A percentile compares a stretch with the other conserved stretches of the same genome.
Conservation (phyloP, 441 rosid species). For the Melastoma candidum region DNA sequence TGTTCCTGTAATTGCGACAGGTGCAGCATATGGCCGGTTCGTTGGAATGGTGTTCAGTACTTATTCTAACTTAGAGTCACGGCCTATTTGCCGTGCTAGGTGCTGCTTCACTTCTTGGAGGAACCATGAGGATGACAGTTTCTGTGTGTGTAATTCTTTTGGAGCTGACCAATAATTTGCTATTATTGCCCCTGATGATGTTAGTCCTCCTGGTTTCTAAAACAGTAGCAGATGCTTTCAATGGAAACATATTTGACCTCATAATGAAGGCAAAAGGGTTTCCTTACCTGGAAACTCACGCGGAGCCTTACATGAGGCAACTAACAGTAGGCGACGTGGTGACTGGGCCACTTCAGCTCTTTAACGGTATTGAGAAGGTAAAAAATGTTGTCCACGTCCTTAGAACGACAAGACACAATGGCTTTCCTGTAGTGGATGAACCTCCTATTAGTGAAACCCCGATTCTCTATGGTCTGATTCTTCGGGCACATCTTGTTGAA, state of each 20-base stretch:
- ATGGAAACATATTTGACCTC: slow-evolving; percentile 59
- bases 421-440: slow-evolving; percentile 69
- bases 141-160: slow-evolving; percentile 76
- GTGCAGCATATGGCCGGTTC: slow-evolving; percentile 73
- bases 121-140: slow-evolving; percentile 84
- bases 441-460: slow-evolving; percentile 34
- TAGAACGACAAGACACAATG: slow-evolving; percentile 57
- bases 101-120: slow-evolving; percentile 85
- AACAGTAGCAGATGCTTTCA: slow-evolving; percentile 79
- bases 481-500: slow-evolving; percentile 62
- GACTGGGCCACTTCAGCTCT: slow-evolving; percentile 62
- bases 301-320: slow-evolving; percentile 86
- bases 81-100: slow-evolving; percentile 85
- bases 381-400: slow-evolving; percentile 61
- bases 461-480: slow-evolving; percentile 58
- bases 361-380: slow-evolving; percentile 60
- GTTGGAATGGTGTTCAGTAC: slow-evolving; percentile 62
- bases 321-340: slow-evolving; percentile 66
- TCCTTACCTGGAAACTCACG: slow-evolving; percentile 61
- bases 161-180: slow-evolving; percentile 69
- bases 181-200: slow-evolving; percentile 78
- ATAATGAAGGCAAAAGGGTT: slow-evolving; percentile 82
- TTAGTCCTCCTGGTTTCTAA: slow-evolving; percentile 74
- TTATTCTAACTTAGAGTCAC: slow-evolving; percentile 40
- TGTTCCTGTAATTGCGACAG: slow-evolving; percentile 72